Conservation (phyloP, 192 early-diverging fungal species). For the Powellomyces hirtus region DNA sequence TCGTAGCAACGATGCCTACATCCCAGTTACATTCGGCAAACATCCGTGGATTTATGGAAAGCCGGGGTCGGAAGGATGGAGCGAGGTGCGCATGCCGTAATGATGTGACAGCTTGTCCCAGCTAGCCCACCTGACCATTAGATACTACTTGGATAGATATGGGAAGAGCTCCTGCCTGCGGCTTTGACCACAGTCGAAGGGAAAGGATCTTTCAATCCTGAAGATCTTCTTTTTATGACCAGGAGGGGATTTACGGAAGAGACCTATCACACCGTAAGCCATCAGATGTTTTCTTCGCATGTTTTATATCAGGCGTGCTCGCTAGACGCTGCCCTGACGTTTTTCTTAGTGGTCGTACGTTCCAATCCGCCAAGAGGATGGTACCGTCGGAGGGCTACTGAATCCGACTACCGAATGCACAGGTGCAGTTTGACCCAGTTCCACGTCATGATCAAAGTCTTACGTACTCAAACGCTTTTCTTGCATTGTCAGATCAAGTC, state of each 20-base stretch:
- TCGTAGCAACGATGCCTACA: conserved; percentile 25
- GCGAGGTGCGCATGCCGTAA: background rate
- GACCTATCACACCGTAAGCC: conserved; percentile 26
- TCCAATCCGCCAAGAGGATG: conserved; percentile 30
- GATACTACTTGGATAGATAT: conserved; percentile 19
- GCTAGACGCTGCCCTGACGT: background rate
- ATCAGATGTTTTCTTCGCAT: too few relatives aligned
- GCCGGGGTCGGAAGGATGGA: conserved; percentile 28
- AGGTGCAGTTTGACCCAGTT: too few relatives aligned
- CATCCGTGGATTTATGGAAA: conserved; percentile 35
- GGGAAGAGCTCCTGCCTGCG: conserved; percentile 15
- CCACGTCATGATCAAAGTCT: background rate
- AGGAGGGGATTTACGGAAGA: conserved; percentile 35
- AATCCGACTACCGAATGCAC: conserved; percentile 26
- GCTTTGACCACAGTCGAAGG: background rate
- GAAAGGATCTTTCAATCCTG: conserved; percentile 4
- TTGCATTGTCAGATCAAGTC: conserved; percentile 4
- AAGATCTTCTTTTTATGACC: conserved; percentile 25
- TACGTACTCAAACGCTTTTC: too few relatives aligned
- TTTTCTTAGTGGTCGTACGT: conserved; percentile 18
- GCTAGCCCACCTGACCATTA: background rate
- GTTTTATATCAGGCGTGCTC: too few relatives aligned
- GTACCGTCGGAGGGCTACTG: conserved; percentile 25
- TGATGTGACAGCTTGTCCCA: too few relatives aligned
- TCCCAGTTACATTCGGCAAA: conserved; percentile 9